These are phyloP conservation scores for Mycena haematopus DNA, from an alignment of 768 basidiomycete genomes.

Conservation along the genomic window DNA sequence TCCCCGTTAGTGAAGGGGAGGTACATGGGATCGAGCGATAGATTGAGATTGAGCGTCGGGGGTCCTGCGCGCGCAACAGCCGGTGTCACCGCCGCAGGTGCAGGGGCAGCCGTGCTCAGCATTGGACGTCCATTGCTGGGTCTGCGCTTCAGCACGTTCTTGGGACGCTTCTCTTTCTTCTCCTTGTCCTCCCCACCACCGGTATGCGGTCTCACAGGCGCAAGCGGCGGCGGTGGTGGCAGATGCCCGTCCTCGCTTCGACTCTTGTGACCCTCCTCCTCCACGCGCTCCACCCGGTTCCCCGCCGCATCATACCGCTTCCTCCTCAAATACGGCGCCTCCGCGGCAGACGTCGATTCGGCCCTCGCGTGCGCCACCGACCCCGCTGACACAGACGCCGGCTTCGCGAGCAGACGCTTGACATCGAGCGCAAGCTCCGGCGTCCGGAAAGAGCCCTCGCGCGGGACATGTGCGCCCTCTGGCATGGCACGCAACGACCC, in stretches of 20 bases:
- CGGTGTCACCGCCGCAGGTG: constrained; percentile 8
- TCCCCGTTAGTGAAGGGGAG: constrained; percentile 2
- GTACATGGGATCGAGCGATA: constrained; percentile 25
- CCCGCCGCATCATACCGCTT: constrained; percentile 20
- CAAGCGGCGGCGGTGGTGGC: constrained; percentile 12
- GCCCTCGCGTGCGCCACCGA: constrained; percentile 16
- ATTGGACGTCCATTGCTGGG: constrained; percentile 22
- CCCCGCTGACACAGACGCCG: constrained; percentile 8
- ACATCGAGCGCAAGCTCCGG: constrained; percentile 28
- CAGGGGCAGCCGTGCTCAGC: neutral
- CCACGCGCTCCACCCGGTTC: constrained; percentile 17
- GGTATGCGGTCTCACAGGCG: constrained; percentile 16
- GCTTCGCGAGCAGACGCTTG: constrained; percentile 28
- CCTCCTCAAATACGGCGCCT: neutral
- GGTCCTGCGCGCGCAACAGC: constrained; percentile 9
- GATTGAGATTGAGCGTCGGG: constrained; percentile 24
- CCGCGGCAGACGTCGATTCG: neutral
- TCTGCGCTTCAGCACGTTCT: constrained; percentile 33
- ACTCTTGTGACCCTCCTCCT: constrained; percentile 7
- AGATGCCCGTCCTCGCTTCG: constrained; percentile 5
- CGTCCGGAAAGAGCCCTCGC: constrained; percentile 22
- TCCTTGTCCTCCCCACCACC: constrained; percentile 31
- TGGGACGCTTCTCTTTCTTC: constrained; percentile 36
- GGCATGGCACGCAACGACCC: constrained; percentile 13
- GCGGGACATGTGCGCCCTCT: constrained; percentile 8